Conservation (phyloP, 352 stramenopile species). For the Phytophthora vignae region DNA sequence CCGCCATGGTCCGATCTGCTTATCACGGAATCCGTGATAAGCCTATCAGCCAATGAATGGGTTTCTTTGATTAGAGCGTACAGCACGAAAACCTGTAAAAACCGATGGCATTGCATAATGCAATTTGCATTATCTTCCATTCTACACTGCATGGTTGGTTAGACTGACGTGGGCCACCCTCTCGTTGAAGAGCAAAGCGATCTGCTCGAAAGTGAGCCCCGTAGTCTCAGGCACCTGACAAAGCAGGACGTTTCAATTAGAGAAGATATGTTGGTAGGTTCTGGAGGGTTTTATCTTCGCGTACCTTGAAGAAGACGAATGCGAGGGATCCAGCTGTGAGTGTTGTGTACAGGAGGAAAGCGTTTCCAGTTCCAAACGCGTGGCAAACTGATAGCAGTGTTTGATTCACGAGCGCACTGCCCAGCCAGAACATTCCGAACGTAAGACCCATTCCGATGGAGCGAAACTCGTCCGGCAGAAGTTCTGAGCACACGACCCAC, state of each 20-base stretch:
- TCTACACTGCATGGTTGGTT: constrained; percentile 10
- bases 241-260: background rate
- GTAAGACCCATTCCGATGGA: constrained; percentile 77
- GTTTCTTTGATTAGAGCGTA: background rate
- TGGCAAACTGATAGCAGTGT: constrained; percentile 71
- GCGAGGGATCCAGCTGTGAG: constrained; percentile 52
- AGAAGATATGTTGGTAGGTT: background rate
- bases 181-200: constrained; percentile 56
- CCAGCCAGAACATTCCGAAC: constrained; percentile 79
- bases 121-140: background rate
- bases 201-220: constrained; percentile 72
- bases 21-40: background rate
- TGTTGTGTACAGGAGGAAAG: constrained; percentile 64
- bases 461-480: constrained; percentile 73
- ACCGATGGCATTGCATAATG: too few relatives aligned
- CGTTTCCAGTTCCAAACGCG: constrained; percentile 50
- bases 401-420: constrained; percentile 73
- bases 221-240: constrained; percentile 69
- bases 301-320: constrained; percentile 68
- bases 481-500: constrained; percentile 76
- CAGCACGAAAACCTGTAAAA: background rate
- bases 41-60: background rate
- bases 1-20: constrained; percentile 1
- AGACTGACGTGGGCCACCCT: constrained; percentile 24
- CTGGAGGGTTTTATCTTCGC: background rate